Evolutionary conservation across 2,329 filamentous ascomycete genomes (phyloP).

Genomic region (Trichoderma citrinoviride): DNA sequence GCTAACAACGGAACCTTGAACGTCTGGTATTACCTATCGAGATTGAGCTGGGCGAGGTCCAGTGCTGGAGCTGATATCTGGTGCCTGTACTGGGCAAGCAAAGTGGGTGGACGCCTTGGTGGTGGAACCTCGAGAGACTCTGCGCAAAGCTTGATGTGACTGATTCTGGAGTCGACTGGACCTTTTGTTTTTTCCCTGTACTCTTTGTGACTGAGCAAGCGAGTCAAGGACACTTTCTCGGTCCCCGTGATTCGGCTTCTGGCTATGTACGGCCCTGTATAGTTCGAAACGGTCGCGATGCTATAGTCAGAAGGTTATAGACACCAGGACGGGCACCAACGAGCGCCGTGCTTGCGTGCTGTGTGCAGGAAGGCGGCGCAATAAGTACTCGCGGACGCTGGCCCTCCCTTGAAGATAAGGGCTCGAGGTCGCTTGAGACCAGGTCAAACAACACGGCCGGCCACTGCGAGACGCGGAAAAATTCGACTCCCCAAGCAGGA

Average conservation of each 20-base stretch:
- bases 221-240: no score
- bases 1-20: no score
- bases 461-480: conserved; percentile 7
- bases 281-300: no score
- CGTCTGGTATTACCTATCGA: no score
- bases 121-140: no score
- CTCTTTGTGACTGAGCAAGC: no score
- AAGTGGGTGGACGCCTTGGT: no score
- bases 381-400: conserved; percentile 10
- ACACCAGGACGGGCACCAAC: background rate
- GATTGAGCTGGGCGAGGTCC: background rate
- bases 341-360: background rate
- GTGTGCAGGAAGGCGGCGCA: conserved; percentile 3
- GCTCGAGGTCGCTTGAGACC: background rate
- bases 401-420: conserved; percentile 14
- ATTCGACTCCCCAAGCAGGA: background rate
- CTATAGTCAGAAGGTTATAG: no score
- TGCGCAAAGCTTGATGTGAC: no score
- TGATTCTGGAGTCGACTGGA: background rate
- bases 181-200: background rate
- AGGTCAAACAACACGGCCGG: background rate
- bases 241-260: no score
- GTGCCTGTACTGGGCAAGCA: no score
- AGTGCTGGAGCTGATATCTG: background rate
- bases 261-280: no score